These are phyloP conservation scores for Psilocybe mexicana DNA, from an alignment of 1,284 basidiomycete genomes.

Conservation along the genomic window DNA sequence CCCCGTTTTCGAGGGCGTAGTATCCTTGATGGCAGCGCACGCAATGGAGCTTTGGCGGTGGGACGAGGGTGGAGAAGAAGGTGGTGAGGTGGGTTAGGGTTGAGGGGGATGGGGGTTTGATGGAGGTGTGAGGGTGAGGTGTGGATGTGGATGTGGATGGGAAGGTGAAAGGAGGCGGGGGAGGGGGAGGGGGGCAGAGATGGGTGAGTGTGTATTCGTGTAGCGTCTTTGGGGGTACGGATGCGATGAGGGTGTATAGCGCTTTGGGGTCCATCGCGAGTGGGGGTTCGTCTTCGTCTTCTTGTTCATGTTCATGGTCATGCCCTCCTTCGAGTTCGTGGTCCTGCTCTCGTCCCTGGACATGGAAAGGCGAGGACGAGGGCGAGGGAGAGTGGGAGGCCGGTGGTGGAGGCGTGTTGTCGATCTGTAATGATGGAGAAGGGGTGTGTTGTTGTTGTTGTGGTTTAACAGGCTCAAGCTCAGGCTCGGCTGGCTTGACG, in stretches of 20 bases:
- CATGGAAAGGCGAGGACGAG: background rate
- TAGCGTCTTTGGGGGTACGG: conserved; percentile 66
- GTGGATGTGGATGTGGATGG: conserved; percentile 40
- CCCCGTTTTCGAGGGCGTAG: conserved; percentile 57
- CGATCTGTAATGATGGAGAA: background rate
- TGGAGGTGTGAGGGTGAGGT: conserved; percentile 31
- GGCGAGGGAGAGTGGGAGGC: background rate
- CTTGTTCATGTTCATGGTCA: background rate
- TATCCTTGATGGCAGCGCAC: conserved; percentile 69
- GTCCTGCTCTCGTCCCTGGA: background rate
- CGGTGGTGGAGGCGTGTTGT: background rate
- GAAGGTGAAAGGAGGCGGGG: conserved; percentile 27
- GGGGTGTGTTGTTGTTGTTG: background rate
- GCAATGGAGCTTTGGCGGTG: conserved; percentile 69
- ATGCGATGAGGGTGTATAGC: conserved; percentile 40
- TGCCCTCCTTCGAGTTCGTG: too few species aligned
- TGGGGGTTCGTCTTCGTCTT: background rate
- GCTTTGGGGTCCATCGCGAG: background rate
- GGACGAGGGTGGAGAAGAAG: conserved; percentile 60
- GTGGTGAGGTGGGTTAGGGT: conserved; percentile 44
- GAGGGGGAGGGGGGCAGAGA: conserved; percentile 40
- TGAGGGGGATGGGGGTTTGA: conserved; percentile 19
- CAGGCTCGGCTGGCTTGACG: background rate
- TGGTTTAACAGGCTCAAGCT: background rate
- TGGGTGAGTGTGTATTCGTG: conserved; percentile 60